Evolutionary conservation across 768 basidiomycete species (phyloP), one percentile per base, ranked within the genome.

Genomic region (Rhizopogon salebrosus): DNA sequence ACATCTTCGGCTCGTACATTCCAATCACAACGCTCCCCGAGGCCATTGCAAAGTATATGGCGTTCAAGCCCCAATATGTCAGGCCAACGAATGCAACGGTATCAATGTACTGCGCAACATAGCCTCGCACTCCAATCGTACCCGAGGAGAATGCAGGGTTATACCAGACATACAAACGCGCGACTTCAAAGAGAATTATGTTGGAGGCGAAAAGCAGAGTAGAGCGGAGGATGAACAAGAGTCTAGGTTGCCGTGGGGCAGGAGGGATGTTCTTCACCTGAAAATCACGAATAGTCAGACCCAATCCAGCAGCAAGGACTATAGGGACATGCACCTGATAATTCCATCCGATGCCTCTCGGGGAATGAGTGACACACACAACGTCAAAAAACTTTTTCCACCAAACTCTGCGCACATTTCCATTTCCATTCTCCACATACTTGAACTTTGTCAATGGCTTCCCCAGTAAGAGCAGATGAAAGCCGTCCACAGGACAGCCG

Each of bases 1-100:
- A 79, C 27, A 49, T 49, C 10, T 23, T 22, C 5, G 53, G 53
- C n/a, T 54, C 48, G 35, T 37, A n/a, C 6, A 49, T 14, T 18
- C 53, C 40, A 2, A 34, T 26, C 7, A 31, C 53, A n/a, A 54
- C 53, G 34, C 36, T 41, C n/a, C 24, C 37, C 4, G 48, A 14
- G 10, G 53, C 48, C 31, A 40, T 20, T 10, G 31, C n/a, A 3
- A 49, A 35, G 29, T 54, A 54, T 16, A 14, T 2, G 23, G 24
- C 36, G 22, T 54, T 54, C 6, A 49, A n/a, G 27, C 10, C 11
- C 26, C 24, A 54, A 23, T 48, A 55, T 10, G 24, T 27, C 3
- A 20, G 31, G 18, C 23, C 41, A 3, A 46, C 10, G 18, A 52
- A 24, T 29, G 13, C 51, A 16, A 20, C 14, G 8, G 37, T 16